A percentile compares a stretch with the other conserved stretches of the same genome.
These are phyloP conservation scores for Aspergillus udagawae DNA, from an alignment of 2,329 filamentous ascomycete species.

Conservation along the genomic window DNA sequence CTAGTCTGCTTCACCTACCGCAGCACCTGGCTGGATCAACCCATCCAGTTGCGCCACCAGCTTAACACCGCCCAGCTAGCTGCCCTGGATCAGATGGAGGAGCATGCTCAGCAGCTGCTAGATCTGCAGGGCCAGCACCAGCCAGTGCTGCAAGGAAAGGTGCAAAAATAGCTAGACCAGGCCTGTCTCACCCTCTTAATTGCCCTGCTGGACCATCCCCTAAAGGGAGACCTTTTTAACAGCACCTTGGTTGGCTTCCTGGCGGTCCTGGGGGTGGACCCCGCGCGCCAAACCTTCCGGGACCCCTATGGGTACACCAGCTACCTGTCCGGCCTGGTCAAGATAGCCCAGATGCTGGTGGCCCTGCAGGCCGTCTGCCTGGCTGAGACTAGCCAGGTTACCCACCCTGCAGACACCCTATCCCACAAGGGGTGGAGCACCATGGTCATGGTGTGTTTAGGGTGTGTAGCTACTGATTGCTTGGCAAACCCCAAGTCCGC, in stretches of 20 bases:
- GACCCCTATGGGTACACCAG: constrained; percentile 1
- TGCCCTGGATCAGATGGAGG: background rate
- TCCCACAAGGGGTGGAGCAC: no score
- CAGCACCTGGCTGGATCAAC: background rate
- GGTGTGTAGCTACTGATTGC: no score
- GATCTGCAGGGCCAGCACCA: background rate
- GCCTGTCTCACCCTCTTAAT: background rate
- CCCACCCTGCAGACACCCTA: background rate
- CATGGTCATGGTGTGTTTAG: no score
- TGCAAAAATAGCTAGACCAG: background rate
- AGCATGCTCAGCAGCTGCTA: background rate
- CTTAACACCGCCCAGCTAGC: background rate
- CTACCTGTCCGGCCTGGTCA: constrained; percentile 1
- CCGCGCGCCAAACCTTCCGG: background rate
- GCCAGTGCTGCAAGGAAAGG: background rate
- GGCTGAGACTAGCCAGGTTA: background rate
- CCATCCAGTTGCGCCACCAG: background rate
- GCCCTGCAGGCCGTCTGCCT: background rate
- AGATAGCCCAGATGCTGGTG: constrained; percentile 5
- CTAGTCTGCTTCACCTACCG: background rate
- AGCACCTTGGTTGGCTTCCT: constrained; percentile 1
- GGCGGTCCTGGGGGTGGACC: background rate
- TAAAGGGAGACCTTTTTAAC: background rate
- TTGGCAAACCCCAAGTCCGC: no score
- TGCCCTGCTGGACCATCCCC: background rate